Evolutionary conservation across 2,329 filamentous ascomycete genomes (phyloP).

Genomic region (Lachnellula subtilissima): DNA sequence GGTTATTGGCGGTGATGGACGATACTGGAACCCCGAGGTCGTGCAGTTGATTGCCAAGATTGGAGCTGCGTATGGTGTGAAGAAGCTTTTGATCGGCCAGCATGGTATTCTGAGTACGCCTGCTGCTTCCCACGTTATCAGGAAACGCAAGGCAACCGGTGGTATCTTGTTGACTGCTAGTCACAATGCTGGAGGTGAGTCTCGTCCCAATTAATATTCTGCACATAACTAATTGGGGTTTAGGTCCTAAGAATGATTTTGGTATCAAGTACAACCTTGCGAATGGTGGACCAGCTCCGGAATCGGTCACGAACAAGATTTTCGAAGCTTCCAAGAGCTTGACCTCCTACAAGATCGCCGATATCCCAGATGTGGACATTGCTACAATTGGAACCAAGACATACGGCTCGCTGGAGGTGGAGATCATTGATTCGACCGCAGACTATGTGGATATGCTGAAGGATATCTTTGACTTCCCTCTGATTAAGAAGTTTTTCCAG

Average conservation of each 20-base stretch:
- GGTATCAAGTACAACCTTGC: conserved; percentile 99
- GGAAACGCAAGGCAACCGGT: conserved; percentile 89
- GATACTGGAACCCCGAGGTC: conserved; percentile 95
- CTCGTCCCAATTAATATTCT: conserved; percentile 2
- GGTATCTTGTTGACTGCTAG: conserved; percentile 95
- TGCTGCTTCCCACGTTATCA: conserved; percentile 91
- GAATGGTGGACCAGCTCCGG: conserved; percentile 92
- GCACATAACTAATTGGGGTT: conserved; percentile 3
- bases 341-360: conserved; percentile 85
- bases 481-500: conserved; percentile 91
- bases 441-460: conserved; percentile 96
- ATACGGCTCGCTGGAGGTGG: conserved; percentile 84
- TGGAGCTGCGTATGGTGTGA: conserved; percentile 91
- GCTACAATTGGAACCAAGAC: conserved; percentile 74
- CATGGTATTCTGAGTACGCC: conserved; percentile 95
- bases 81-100: conserved; percentile 96
- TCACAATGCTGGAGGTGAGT: conserved; percentile 89
- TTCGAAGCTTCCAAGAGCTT: conserved; percentile 86
- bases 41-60: conserved; percentile 98
- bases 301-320: conserved; percentile 97
- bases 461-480: conserved; percentile 95
- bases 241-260: conserved; percentile 90
- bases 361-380: conserved; percentile 83
- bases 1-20: conserved; percentile 95
- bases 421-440: conserved; percentile 86